These are phyloP conservation scores for Haemoproteus tartakovskyi DNA, from an alignment of 169 alveolate species.

Conservation along the genomic window DNA sequence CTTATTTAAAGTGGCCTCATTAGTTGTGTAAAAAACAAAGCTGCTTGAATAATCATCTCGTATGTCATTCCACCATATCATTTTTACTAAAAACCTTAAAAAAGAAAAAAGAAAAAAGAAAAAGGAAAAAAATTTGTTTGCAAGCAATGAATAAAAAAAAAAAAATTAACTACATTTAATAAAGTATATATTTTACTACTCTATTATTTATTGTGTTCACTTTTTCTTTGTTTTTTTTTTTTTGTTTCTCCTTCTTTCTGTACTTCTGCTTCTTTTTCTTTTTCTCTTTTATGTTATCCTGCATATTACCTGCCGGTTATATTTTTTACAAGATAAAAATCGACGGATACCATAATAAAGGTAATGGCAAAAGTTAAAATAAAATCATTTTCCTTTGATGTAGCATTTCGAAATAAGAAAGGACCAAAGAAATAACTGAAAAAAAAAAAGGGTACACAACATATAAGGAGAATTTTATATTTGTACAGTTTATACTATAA, in stretches of 20 bases:
- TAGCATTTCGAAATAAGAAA: slow-evolving; percentile 27
- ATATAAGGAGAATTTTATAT: neutral
- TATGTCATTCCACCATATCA: slow-evolving; percentile 67
- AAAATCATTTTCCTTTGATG: slow-evolving; percentile 50
- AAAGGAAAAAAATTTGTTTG: neutral
- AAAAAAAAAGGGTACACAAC: neutral
- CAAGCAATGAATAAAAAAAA: too few species aligned
- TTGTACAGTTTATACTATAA: too few species aligned
- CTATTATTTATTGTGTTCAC: too few species aligned
- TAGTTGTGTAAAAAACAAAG: slow-evolving; percentile 28
- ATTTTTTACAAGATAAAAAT: slow-evolving; percentile 65
- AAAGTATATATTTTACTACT: too few species aligned
- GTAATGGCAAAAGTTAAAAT: slow-evolving; percentile 55
- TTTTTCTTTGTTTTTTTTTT: too few species aligned
- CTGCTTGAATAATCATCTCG: slow-evolving; percentile 50
- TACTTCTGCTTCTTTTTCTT: neutral
- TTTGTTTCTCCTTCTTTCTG: too few species aligned
- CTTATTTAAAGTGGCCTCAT: slow-evolving; percentile 18
- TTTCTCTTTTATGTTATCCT: neutral
- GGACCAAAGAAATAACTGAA: slow-evolving; percentile 62
- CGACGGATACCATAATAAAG: slow-evolving; percentile 55
- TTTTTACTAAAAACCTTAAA: slow-evolving; percentile 53
- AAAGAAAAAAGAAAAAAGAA: neutral
- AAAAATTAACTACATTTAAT: neutral
- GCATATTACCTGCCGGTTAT: slow-evolving; percentile 54